A percentile compares a stretch with the other conserved stretches of the same genome.
Evolutionary conservation across 1,284 basidiomycete genomes (phyloP).

Genomic region (Dichomitus squalens): DNA sequence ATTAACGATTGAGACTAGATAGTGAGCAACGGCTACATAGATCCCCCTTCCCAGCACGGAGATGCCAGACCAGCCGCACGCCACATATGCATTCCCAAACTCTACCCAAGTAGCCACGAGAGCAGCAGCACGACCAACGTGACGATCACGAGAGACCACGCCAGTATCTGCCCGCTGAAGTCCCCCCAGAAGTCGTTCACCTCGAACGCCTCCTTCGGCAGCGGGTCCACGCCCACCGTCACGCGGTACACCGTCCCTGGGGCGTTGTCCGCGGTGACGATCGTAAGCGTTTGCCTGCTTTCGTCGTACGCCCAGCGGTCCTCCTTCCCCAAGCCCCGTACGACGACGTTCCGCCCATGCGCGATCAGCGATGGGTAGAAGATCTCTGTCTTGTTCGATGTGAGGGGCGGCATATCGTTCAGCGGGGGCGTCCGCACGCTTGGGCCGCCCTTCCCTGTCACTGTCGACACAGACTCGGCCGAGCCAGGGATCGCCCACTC

Average conservation of each 20-base stretch:
- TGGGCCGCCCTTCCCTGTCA: neutral
- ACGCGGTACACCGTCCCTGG: constrained; percentile 51
- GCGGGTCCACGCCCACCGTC: constrained; percentile 55
- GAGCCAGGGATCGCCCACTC: constrained; percentile 55
- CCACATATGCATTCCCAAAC: neutral
- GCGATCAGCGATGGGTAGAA: constrained; percentile 71
- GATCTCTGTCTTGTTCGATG: constrained; percentile 72
- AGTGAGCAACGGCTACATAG: too few relatives aligned
- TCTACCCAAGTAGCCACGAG: neutral
- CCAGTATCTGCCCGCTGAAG: constrained; percentile 41
- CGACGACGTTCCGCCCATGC: constrained; percentile 56
- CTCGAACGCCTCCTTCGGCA: constrained; percentile 50
- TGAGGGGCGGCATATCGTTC: constrained; percentile 41
- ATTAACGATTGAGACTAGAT: too few relatives aligned
- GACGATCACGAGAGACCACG: neutral
- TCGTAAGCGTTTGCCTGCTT: constrained; percentile 65
- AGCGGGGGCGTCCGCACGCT: constrained; percentile 41
- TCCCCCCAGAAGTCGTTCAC: constrained; percentile 69
- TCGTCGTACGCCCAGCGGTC: constrained; percentile 60
- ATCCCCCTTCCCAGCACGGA: too few relatives aligned
- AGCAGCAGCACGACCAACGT: neutral
- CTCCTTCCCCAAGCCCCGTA: constrained; percentile 51
- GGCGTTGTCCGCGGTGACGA: constrained; percentile 49
- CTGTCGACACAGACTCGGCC: neutral
- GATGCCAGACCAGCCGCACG: too few relatives aligned